Base-by-base conservation (phyloP, 345 rosid genomes). In the Combretum micranthum region DNA sequence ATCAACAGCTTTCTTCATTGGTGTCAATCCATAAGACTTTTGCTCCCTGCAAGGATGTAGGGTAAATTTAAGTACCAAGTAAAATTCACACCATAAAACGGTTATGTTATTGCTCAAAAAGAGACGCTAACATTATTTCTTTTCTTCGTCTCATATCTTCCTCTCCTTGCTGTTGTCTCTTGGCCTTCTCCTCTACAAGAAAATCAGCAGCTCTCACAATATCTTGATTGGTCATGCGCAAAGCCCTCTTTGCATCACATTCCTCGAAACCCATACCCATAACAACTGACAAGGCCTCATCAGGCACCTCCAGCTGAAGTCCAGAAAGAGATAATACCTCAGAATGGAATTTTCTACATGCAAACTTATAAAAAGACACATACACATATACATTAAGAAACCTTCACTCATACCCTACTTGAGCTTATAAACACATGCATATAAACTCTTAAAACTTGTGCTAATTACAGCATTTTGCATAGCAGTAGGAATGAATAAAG, bases 241-340 rank as follows among this genome's bases (percentile, higher is more conserved):
- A 68, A 52, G 98, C 93, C 69, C 90, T 83, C 69, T 67, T 81
- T 59, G 93, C 97, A 72, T 86, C 83, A 19, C 53, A 64, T 68
- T 80, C 91, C 66, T 60, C 69, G 68, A 88, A 92, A 42, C 98
- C 97, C 96, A 92, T 86, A 73, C 83, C 62, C 86, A 86, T 77
- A 20, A 92, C 91, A 66, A 75, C 58, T 12, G 95, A 83, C 63
- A 92, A 75, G 17, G 75, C 80, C 65, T 83, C 98, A 65, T 92
- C 95, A 1, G 93, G 69, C 65, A 86, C 80, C 76, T 86, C 87
- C 52, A 92, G 82, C 98, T 92, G 80, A 68, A 75, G 69, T 56
- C 13, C 56, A 50, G 4, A 20, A 48, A 50, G 49, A 61, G 58
- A 47, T 55, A 7, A 44, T 5, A 32, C 39, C 0, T 32, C 55